Conservation (phyloP, 2,329 filamentous ascomycete species). For the Cyphellophora attinorum region DNA sequence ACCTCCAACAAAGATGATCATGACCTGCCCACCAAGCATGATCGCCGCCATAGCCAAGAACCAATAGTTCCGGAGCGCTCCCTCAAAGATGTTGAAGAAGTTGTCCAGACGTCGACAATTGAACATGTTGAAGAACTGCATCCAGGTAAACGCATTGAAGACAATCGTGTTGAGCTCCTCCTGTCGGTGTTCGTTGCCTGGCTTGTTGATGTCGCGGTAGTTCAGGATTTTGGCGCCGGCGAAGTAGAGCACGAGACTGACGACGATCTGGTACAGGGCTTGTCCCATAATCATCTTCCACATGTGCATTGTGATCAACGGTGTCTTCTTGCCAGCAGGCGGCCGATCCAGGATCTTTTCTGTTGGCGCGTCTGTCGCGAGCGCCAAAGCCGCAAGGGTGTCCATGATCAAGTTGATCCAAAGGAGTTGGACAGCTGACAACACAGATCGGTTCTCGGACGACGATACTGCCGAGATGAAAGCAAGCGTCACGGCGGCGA, state of each 20-base stretch:
- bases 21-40: constrained; percentile 80
- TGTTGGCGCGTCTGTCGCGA: constrained; percentile 83
- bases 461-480: constrained; percentile 79
- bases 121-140: constrained; percentile 98
- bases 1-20: constrained; percentile 84
- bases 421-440: constrained; percentile 82
- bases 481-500: constrained; percentile 78
- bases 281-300: constrained; percentile 99
- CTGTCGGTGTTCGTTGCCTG: constrained; percentile 25
- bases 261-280: constrained; percentile 73
- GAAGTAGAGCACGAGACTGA: constrained; percentile 76
- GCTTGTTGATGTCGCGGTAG: constrained; percentile 31
- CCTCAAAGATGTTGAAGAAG: constrained; percentile 90
- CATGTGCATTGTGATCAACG: constrained; percentile 81
- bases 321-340: constrained; percentile 62
- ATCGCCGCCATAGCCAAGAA: constrained; percentile 76
- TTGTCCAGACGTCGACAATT: constrained; percentile 95
- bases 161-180: constrained; percentile 66
- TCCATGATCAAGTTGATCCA: constrained; percentile 99
- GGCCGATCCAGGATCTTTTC: constrained; percentile 71
- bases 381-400: constrained; percentile 77
- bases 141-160: constrained; percentile 98
- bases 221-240: constrained; percentile 53
- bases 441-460: constrained; percentile 58
- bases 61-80: constrained; percentile 73